A percentile compares a stretch with the other conserved stretches of the same genome.
Conservation (phyloP, 2,329 filamentous ascomycete species). For the Thelonectria olida region DNA sequence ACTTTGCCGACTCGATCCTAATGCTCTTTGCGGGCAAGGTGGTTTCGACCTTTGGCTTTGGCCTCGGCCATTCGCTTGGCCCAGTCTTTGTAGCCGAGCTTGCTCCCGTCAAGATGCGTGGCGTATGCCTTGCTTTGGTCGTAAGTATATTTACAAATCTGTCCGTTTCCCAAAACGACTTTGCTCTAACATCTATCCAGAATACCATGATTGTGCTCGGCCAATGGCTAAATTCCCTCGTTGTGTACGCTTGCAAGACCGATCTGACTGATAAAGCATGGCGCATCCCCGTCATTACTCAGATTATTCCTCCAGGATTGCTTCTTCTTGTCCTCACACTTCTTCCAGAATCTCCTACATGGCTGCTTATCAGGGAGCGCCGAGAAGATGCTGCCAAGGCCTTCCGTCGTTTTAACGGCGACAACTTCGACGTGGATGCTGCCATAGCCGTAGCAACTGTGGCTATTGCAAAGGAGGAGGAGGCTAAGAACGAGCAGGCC, state of each 20-base stretch:
- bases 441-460: slow-evolving; percentile 28
- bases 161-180: neutral
- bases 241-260: slow-evolving; percentile 33
- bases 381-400: slow-evolving; percentile 25
- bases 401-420: slow-evolving; percentile 38
- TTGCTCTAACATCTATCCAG: slow-evolving; percentile 6
- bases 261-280: slow-evolving; percentile 38
- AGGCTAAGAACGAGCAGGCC: slow-evolving; percentile 32
- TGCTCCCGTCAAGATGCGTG: slow-evolving; percentile 44
- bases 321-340: slow-evolving; percentile 24
- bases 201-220: slow-evolving; percentile 48
- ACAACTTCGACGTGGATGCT: slow-evolving; percentile 36
- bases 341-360: slow-evolving; percentile 26
- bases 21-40: slow-evolving; percentile 43
- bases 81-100: slow-evolving; percentile 45
- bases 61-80: slow-evolving; percentile 42
- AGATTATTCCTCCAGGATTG: slow-evolving; percentile 39
- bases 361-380: slow-evolving; percentile 24
- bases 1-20: slow-evolving; percentile 33
- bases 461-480: slow-evolving; percentile 35
- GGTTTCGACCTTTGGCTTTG: slow-evolving; percentile 40
- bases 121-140: slow-evolving; percentile 39
- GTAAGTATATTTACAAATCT: slow-evolving; percentile 11
- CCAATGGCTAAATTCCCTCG: slow-evolving; percentile 38
- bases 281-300: slow-evolving; percentile 43